Evolutionary conservation across 306 rosid species (phyloP).

Genomic region (Hippophae rhamnoides): DNA sequence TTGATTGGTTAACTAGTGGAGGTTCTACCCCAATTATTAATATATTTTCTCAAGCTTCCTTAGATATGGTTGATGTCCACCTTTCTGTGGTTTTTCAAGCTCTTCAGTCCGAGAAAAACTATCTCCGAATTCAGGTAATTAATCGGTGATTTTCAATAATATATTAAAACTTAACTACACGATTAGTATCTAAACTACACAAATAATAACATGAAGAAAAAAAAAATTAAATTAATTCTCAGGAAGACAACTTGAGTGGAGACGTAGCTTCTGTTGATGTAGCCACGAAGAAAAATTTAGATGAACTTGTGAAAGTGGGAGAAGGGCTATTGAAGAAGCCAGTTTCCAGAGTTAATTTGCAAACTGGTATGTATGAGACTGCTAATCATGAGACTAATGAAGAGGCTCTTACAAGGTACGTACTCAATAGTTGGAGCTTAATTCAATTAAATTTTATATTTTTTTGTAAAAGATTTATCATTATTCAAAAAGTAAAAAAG

Average conservation of each 20-base stretch:
- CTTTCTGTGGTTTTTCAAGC: conserved; percentile 27
- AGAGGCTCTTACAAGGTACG: conserved; percentile 44
- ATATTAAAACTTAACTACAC: background rate
- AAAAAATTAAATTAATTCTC: background rate
- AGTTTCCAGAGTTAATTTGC: conserved; percentile 44
- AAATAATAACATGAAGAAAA: background rate
- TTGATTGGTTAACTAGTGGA: conserved; percentile 25
- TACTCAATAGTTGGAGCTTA: background rate
- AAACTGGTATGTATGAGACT: conserved; percentile 27
- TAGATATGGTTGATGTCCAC: conserved; percentile 36
- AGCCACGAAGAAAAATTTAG: conserved; percentile 41
- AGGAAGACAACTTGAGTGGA: conserved; percentile 48
- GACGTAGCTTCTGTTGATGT: conserved; percentile 36
- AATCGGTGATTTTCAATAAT: background rate
- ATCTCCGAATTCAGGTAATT: conserved; percentile 26
- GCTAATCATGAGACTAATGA: conserved; percentile 28
- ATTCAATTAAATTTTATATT: background rate
- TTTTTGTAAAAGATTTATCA: too few species aligned
- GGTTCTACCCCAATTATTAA: conserved; percentile 31
- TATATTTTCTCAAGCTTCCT: conserved; percentile 23
- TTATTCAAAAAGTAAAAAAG: too few species aligned
- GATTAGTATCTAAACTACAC: background rate
- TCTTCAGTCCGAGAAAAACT: conserved; percentile 17
- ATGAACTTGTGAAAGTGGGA: conserved; percentile 36
- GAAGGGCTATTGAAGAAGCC: conserved; percentile 42